Evolutionary conservation across 192 early-diverging fungal genomes (phyloP).

Genomic region (Linnemannia schmuckeri): DNA sequence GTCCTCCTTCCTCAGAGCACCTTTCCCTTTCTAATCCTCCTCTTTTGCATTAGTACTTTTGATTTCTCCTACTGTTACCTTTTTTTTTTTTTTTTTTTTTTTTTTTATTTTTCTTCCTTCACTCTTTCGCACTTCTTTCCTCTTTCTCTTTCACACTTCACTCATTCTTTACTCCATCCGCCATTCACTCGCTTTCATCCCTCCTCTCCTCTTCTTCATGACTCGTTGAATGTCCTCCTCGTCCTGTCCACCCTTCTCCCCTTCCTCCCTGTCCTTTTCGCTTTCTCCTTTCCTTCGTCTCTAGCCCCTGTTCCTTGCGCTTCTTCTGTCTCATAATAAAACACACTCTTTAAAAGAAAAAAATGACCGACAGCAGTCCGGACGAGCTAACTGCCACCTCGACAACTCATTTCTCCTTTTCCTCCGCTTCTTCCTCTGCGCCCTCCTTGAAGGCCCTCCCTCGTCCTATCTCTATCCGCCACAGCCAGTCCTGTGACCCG

Average conservation of each 20-base stretch:
- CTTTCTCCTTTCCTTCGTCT: background rate
- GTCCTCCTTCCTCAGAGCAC: background rate
- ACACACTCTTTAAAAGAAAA: background rate
- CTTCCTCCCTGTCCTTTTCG: background rate
- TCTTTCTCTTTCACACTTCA: background rate
- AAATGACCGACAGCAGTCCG: constrained; percentile 37
- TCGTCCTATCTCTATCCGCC: constrained; percentile 40
- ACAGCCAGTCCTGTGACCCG: constrained; percentile 49
- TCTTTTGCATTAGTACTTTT: background rate
- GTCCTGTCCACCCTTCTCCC: background rate
- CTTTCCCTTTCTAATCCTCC: background rate
- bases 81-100: no score
- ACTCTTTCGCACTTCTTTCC: background rate
- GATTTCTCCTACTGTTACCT: background rate
- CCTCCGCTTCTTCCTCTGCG: constrained; percentile 9
- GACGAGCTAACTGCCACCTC: constrained; percentile 1
- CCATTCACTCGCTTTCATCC: background rate
- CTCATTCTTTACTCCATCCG: background rate
- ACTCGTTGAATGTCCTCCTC: constrained; percentile 1
- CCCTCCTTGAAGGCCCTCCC: constrained; percentile 39
- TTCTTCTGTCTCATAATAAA: background rate
- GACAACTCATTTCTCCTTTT: background rate
- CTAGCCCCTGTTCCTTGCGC: background rate
- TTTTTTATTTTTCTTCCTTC: background rate
- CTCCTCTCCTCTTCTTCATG: background rate